Conservation (phyloP, 192 early-diverging fungal species). For the Martensiomyces pterosporus region DNA sequence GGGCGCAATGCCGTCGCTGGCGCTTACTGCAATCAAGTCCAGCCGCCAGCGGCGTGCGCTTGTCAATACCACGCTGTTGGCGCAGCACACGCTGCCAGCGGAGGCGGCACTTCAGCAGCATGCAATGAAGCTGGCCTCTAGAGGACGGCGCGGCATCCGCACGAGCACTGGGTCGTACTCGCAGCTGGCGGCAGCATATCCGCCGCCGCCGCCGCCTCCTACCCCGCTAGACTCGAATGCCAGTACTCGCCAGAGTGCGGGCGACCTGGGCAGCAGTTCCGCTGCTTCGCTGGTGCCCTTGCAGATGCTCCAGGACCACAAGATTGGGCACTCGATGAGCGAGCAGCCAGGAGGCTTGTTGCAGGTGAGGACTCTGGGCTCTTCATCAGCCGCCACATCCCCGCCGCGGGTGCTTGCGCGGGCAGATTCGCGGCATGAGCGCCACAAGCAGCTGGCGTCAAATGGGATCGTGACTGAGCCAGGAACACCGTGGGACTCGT, state of each 20-base stretch:
- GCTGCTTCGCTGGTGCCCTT: not conserved
- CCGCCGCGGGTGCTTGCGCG: not conserved
- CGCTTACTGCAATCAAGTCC: slow-evolving; percentile 46
- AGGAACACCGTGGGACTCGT: slow-evolving; percentile 7
- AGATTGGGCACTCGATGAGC: not conserved
- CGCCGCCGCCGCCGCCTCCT: slow-evolving; percentile 25
- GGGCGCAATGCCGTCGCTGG: slow-evolving; percentile 33
- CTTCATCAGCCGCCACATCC: no score
- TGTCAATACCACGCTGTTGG: slow-evolving; percentile 39
- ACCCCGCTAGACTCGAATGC: slow-evolving; percentile 9
- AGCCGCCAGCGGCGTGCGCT: slow-evolving; percentile 40
- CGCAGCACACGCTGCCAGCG: slow-evolving; percentile 42
- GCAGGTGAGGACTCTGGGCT: not conserved
- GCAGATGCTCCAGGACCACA: no score
- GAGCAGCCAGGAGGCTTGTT: not conserved
- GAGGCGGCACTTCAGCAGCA: slow-evolving; percentile 22
- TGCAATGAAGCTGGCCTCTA: slow-evolving; percentile 10
- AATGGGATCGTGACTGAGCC: slow-evolving; percentile 7
- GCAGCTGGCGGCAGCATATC: not conserved
- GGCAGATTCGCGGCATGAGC: not conserved
- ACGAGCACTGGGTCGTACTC: not conserved
- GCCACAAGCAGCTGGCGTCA: slow-evolving; percentile 3
- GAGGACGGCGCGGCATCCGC: slow-evolving; percentile 5
- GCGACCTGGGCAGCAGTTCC: no score
- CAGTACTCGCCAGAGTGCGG: not conserved